Evolutionary conservation across 2,329 filamentous ascomycete genomes (phyloP).

Genomic region (Leptodontidium sp.): DNA sequence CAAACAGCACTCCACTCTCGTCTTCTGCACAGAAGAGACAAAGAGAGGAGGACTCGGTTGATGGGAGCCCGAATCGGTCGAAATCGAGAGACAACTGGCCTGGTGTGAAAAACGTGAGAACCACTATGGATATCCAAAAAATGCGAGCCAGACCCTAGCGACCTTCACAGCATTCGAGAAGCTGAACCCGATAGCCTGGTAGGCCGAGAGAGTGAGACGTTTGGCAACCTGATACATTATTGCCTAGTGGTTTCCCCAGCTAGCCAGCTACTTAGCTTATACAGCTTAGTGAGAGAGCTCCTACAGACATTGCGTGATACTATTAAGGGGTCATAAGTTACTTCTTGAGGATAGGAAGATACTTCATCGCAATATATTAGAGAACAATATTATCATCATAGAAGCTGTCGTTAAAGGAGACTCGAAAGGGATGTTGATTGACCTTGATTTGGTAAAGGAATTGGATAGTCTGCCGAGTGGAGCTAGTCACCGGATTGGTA

Average conservation of each 20-base stretch:
- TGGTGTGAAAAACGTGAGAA: slow-evolving; percentile 30
- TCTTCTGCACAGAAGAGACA: slow-evolving; percentile 35
- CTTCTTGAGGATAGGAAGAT: slow-evolving; percentile 47
- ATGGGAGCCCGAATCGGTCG: slow-evolving; percentile 30
- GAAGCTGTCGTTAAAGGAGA: slow-evolving; percentile 22
- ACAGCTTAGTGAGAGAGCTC: not conserved
- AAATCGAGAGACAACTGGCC: slow-evolving; percentile 34
- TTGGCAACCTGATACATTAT: not conserved
- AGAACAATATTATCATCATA: not conserved
- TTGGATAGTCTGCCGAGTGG: slow-evolving; percentile 27
- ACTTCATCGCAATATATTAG: slow-evolving; percentile 50
- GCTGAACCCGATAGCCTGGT: not conserved
- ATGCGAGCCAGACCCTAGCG: slow-evolving; percentile 32
- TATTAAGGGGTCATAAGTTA: slow-evolving; percentile 44
- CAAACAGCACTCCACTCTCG: slow-evolving; percentile 27
- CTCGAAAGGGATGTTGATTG: slow-evolving; percentile 32
- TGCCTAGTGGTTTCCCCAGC: not conserved
- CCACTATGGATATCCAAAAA: slow-evolving; percentile 30
- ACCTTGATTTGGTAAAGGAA: slow-evolving; percentile 33
- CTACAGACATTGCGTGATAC: slow-evolving; percentile 10
- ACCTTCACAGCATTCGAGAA: slow-evolving; percentile 14
- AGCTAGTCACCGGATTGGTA: slow-evolving; percentile 31
- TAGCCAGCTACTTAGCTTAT: not conserved
- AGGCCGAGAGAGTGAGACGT: not conserved
- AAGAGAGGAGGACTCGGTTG: slow-evolving; percentile 25